phyloP scores from a whole-genome alignment of 345 rosid genomes.

The Pugionium dolabratum region DNA sequence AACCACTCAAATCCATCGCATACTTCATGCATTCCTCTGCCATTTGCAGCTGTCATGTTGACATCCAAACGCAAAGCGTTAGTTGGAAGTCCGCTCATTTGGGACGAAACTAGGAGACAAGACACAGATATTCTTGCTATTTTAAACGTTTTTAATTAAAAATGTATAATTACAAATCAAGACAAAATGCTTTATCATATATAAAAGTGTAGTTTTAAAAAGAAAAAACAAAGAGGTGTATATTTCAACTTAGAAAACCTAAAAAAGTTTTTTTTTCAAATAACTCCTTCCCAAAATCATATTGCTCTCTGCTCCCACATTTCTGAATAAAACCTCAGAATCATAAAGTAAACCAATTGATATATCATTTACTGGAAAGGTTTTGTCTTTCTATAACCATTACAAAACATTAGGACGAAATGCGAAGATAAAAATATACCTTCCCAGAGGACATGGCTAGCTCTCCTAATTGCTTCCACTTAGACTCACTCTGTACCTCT shows the following conservation, averaged over 20 bases:
- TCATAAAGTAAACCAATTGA: constrained; percentile 5
- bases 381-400: constrained; percentile 5
- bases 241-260: too few relatives aligned
- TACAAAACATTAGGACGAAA: constrained; percentile 12
- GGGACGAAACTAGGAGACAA: constrained; percentile 12
- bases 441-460: constrained; percentile 95
- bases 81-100: background rate
- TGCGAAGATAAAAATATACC: constrained; percentile 45
- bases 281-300: background rate
- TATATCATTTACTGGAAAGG: background rate
- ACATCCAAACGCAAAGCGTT: constrained; percentile 21
- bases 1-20: constrained; percentile 96
- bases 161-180: too few relatives aligned
- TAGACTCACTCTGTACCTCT: constrained; percentile 83
- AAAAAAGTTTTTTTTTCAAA: too few relatives aligned
- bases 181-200: too few relatives aligned
- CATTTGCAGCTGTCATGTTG: constrained; percentile 79
- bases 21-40: constrained; percentile 96
- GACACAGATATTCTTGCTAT: background rate
- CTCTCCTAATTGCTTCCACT: constrained; percentile 99
- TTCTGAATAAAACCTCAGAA: constrained; percentile 10
- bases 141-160: too few relatives aligned
- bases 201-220: too few relatives aligned
- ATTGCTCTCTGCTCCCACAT: background rate
- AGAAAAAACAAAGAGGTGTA: too few relatives aligned